These are phyloP conservation scores for Wickerhamomyces queroliae DNA, from an alignment of 805 yeast genomes.

Conservation along the genomic window DNA sequence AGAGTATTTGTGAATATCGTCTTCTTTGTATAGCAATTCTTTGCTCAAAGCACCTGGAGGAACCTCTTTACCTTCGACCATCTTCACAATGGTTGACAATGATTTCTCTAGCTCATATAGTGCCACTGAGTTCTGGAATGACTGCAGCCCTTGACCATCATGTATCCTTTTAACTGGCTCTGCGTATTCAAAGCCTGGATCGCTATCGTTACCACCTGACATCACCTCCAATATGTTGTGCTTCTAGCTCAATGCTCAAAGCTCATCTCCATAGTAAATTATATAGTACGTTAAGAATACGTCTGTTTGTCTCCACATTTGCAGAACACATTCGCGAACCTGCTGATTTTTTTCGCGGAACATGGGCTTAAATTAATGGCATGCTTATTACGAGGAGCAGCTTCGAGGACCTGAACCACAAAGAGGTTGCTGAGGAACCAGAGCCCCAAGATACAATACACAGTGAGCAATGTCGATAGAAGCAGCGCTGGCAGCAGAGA, in stretches of 20 bases:
- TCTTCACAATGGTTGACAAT: constrained; percentile 30
- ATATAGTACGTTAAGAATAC: too few species aligned
- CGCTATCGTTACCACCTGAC: background rate
- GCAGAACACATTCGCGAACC: background rate
- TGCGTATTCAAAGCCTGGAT: constrained; percentile 11
- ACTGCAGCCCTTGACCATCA: constrained; percentile 32
- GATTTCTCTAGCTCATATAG: constrained; percentile 31
- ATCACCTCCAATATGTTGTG: too few species aligned
- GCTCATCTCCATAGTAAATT: background rate
- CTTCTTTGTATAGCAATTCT: constrained; percentile 10
- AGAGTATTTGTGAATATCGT: constrained; percentile 15
- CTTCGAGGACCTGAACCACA: too few species aligned
- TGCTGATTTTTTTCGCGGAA: too few species aligned
- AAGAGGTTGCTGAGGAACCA: too few species aligned
- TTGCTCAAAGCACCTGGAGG: constrained; percentile 32
- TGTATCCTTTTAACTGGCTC: constrained; percentile 40
- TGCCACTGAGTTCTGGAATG: constrained; percentile 41
- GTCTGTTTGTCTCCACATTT: too few species aligned
- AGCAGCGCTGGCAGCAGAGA: constrained; percentile 10
- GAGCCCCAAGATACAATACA: background rate
- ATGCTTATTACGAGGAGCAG: too few species aligned
- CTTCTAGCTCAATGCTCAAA: too few species aligned
- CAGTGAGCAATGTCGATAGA: constrained; percentile 9
- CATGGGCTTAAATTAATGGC: background rate
- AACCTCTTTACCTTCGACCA: constrained; percentile 30